phyloP scores from a whole-genome alignment of 2,329 filamentous ascomycete species.

The Aspergillus fumigatiaffinis region DNA sequence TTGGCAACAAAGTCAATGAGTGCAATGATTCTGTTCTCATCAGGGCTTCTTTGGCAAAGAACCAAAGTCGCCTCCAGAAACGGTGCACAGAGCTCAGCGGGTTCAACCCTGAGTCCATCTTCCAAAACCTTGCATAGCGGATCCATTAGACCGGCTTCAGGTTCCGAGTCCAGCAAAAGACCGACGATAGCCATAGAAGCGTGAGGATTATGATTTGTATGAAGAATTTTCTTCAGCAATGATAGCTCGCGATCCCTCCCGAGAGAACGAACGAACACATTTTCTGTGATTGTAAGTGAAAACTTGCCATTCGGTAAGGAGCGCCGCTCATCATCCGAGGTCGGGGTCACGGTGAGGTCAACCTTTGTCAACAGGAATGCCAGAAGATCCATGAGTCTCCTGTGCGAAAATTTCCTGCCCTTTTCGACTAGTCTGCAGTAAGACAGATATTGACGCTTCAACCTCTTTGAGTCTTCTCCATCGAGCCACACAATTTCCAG shows the following conservation, averaged over 20 bases:
- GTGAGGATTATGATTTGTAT: conserved; percentile 54
- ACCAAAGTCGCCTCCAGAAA: conserved; percentile 56
- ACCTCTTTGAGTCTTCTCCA: conserved; percentile 43
- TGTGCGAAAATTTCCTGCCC: conserved; percentile 44
- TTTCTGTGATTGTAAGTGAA: conserved; percentile 32
- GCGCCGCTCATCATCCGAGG: conserved; percentile 23
- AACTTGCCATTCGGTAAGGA: conserved; percentile 26
- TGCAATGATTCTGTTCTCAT: conserved; percentile 33
- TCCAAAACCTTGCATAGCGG: conserved; percentile 54
- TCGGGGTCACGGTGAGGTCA: conserved; percentile 31
- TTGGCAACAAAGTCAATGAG: conserved; percentile 42
- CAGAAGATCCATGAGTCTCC: conserved; percentile 41
- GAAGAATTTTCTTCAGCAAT: conserved; percentile 60
- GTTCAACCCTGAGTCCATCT: conserved; percentile 51
- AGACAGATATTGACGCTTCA: conserved; percentile 52
- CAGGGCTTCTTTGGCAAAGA: conserved; percentile 47
- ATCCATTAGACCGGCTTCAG: conserved; percentile 45
- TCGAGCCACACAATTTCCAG: conserved; percentile 62
- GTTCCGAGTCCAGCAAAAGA: conserved; percentile 52
- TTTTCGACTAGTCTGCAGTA: conserved; percentile 44
- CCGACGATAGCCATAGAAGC: conserved; percentile 56
- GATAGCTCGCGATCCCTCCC: conserved; percentile 32
- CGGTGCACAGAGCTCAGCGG: conserved; percentile 47
- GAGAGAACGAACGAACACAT: conserved; percentile 29
- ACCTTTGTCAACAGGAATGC: conserved; percentile 35